Evolutionary conservation across 2,329 filamentous ascomycete species (phyloP).

Genomic region (Ophiostoma sp.): DNA sequence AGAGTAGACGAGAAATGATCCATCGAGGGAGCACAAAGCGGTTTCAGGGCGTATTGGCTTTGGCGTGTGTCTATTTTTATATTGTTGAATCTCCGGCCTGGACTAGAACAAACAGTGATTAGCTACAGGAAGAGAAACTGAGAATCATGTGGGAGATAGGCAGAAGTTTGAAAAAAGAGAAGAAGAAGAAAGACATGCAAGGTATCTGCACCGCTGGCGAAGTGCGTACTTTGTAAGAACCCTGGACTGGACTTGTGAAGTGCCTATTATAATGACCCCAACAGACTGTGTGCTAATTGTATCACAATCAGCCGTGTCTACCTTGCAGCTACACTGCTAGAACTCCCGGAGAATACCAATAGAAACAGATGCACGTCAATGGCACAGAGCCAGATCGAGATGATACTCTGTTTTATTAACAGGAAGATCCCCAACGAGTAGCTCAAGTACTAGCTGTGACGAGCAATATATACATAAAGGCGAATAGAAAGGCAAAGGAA

Average conservation of each 20-base stretch:
- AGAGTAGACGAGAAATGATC: slow-evolving; percentile 12
- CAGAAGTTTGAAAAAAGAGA: background rate
- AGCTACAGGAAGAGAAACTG: background rate
- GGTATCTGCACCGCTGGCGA: too few relatives aligned
- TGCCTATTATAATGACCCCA: background rate
- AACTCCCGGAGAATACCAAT: background rate
- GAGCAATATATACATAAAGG: background rate
- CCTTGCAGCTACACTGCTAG: background rate
- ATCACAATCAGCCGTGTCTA: background rate
- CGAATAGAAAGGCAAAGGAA: background rate
- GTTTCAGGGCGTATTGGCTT: background rate
- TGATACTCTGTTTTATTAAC: background rate
- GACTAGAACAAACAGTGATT: background rate
- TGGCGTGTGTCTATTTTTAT: slow-evolving; percentile 1
- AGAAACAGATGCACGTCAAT: background rate
- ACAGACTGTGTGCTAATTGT: background rate
- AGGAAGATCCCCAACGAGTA: background rate
- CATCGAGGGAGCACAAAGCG: background rate
- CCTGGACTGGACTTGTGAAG: too few relatives aligned
- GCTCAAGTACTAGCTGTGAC: background rate
- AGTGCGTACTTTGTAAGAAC: too few relatives aligned
- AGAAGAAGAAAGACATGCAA: background rate
- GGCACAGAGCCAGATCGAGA: background rate
- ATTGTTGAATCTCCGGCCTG: background rate
- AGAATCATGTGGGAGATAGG: background rate